phyloP scores from a whole-genome alignment of 2,329 filamentous ascomycete species.

The Xylariaceae sp. region DNA sequence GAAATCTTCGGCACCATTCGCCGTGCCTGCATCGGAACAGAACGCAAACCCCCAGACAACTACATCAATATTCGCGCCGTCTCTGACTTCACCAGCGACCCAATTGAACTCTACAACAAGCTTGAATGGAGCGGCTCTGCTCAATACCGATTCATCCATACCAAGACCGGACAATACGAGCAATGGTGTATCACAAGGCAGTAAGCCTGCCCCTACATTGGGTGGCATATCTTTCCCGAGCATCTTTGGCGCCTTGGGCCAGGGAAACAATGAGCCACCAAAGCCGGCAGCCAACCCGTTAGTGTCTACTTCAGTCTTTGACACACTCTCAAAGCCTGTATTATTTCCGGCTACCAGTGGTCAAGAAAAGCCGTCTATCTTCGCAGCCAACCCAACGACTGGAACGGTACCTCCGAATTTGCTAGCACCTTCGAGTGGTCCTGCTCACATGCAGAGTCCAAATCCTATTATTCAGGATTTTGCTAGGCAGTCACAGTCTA shows the following conservation, averaged over 20 bases:
- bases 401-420: neutral
- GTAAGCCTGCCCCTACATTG: neutral
- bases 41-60: neutral
- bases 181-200: neutral
- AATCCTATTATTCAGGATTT: neutral
- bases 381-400: neutral
- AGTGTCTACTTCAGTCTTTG: neutral
- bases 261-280: neutral
- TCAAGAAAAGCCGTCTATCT: neutral
- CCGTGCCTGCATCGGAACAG: neutral
- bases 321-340: slow-evolving; percentile 4
- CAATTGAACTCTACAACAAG: neutral
- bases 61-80: neutral
- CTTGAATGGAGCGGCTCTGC: neutral
- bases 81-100: neutral
- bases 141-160: neutral
- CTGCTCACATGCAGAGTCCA: neutral
- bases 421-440: slow-evolving; percentile 1
- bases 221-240: neutral
- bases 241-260: slow-evolving; percentile 4
- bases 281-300: neutral
- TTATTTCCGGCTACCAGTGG: neutral
- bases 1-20: neutral
- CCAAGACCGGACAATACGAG: neutral
- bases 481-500: neutral